Percentiles rank a stretch among this genome's conserved stretches.
phyloP scores from a whole-genome alignment of 1,284 basidiomycete genomes.

The Boletus holoroseus region DNA sequence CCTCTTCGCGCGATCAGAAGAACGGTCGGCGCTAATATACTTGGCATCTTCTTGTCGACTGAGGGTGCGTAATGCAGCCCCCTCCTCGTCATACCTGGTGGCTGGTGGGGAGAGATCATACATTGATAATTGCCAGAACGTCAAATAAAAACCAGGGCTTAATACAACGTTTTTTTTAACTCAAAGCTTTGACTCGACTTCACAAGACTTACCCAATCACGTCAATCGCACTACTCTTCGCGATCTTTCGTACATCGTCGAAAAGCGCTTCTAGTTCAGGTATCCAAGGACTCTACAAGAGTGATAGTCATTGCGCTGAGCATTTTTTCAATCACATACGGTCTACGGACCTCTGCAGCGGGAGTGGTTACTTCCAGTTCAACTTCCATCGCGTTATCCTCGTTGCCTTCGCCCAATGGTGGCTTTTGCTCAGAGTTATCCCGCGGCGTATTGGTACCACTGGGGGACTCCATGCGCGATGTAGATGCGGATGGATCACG shows the following conservation, averaged over 20 bases:
- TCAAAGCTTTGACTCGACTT: conserved; percentile 2
- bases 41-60: conserved; percentile 59
- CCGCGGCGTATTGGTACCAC: conserved; percentile 35
- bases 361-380: conserved; percentile 28
- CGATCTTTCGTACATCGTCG: conserved; percentile 61
- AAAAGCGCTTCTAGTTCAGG: conserved; percentile 65
- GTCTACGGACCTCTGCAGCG: conserved; percentile 22
- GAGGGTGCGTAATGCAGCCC: conserved; percentile 49
- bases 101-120: conserved; percentile 79
- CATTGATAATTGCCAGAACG: conserved; percentile 91
- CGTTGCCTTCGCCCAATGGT: conserved; percentile 33
- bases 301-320: conserved; percentile 11
- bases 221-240: conserved; percentile 58
- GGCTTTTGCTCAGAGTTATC: conserved; percentile 37
- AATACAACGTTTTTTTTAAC: conserved; percentile 4
- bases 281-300: conserved; percentile 65
- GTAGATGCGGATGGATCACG: conserved; percentile 54
- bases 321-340: conserved; percentile 1
- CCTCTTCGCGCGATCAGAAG: conserved; percentile 54
- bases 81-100: conserved; percentile 65
- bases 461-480: conserved; percentile 60
- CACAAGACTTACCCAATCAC: conserved; percentile 59
- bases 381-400: conserved; percentile 53
- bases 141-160: conserved; percentile 85
- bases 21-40: conserved; percentile 57